These are phyloP conservation scores for Citrullus mucosospermus DNA, from an alignment of 306 rosid species.

Conservation along the genomic window DNA sequence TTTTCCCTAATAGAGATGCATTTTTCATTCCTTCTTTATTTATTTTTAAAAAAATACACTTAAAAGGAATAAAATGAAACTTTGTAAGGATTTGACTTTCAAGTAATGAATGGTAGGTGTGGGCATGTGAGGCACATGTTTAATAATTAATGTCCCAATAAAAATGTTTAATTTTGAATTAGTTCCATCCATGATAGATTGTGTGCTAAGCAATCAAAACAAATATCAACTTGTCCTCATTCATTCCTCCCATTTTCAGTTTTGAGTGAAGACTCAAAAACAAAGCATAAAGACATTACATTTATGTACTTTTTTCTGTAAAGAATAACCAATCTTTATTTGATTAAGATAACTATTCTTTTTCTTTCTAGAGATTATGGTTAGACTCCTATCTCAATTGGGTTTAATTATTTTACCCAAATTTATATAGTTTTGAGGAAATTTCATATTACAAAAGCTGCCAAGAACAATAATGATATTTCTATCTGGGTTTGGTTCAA, in stretches of 20 bases:
- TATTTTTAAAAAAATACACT: no score
- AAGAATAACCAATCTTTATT: neutral
- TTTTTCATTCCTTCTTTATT: neutral
- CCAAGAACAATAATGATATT: no score
- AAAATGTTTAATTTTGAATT: neutral
- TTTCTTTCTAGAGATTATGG: neutral
- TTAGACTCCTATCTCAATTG: neutral
- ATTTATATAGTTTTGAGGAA: neutral
- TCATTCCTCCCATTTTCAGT: neutral
- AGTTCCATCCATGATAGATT: neutral
- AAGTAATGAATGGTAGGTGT: neutral
- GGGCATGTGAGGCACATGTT: conserved; percentile 24
- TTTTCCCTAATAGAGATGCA: neutral
- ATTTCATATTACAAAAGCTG: neutral
- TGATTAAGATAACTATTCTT: neutral
- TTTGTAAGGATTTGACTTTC: neutral
- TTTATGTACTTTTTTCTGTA: neutral
- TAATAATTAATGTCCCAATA: conserved; percentile 14
- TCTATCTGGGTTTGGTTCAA: neutral
- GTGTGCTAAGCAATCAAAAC: conserved; percentile 1
- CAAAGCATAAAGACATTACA: neutral
- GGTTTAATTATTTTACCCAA: neutral
- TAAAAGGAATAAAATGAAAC: neutral
- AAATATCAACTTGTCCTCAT: neutral
- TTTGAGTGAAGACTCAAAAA: neutral